Conservation (phyloP, 768 basidiomycete genomes). For the Neoboletus magnificus region DNA sequence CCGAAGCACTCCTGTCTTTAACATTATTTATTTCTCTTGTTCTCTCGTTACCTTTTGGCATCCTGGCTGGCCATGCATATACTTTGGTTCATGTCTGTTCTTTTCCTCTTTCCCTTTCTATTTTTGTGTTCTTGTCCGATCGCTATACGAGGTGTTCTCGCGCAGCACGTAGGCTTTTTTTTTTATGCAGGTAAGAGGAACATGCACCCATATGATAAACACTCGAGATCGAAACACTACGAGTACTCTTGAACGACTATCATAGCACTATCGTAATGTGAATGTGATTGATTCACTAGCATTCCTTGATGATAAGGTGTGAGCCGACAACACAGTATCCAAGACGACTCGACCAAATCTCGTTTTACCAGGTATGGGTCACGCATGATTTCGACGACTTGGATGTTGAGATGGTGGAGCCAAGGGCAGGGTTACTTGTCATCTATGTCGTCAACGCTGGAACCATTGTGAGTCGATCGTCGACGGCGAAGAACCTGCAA, state of each 20-base stretch:
- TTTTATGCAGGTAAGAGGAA: conserved; percentile 29
- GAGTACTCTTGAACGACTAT: conserved; percentile 28
- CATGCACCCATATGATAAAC: conserved; percentile 23
- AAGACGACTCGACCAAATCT: background rate
- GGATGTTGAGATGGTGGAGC: background rate
- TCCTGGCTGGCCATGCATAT: conserved; percentile 29
- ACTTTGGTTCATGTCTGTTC: conserved; percentile 14
- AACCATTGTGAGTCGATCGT: background rate
- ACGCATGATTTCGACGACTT: background rate
- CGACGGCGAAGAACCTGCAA: background rate
- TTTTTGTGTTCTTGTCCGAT: conserved; percentile 18
- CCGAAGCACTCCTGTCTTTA: conserved; percentile 26
- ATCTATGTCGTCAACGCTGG: background rate
- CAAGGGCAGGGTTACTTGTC: no score
- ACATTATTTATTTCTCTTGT: conserved; percentile 27
- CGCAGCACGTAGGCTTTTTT: conserved; percentile 17
- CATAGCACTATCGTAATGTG: conserved; percentile 25
- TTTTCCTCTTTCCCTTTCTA: background rate
- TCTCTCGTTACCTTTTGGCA: conserved; percentile 19
- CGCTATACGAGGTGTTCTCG: conserved; percentile 10
- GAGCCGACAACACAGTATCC: background rate
- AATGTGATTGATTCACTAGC: conserved; percentile 15
- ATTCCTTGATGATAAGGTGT: no score
- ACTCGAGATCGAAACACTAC: conserved; percentile 22
- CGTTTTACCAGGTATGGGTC: background rate